Percentiles rank a stretch among this genome's conserved stretches.
These are phyloP conservation scores for Pseudonitzschia multiseries DNA, from an alignment of 108 stramenopile species.

Conservation along the genomic window DNA sequence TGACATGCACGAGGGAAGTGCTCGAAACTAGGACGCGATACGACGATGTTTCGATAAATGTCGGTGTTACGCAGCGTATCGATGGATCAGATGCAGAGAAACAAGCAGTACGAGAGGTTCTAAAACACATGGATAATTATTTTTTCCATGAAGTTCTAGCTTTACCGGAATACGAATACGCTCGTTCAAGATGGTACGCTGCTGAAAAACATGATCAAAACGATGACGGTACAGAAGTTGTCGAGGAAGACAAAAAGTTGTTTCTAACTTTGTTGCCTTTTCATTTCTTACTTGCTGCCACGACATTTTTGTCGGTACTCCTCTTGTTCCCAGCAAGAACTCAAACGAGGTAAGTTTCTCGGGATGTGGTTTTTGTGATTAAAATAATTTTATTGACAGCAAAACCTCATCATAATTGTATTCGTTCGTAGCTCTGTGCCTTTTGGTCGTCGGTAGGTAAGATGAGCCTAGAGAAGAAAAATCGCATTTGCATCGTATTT, in stretches of 20 bases:
- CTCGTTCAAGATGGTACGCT: slow-evolving; percentile 55
- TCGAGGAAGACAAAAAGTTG: background rate
- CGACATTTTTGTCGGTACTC: background rate
- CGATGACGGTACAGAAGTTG: background rate
- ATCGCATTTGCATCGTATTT: slow-evolving; percentile 6
- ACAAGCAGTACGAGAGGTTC: slow-evolving; percentile 42
- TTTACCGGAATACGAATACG: slow-evolving; percentile 63
- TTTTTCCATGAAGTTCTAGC: slow-evolving; percentile 63
- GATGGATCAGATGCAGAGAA: slow-evolving; percentile 67
- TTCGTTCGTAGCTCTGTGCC: slow-evolving; percentile 45
- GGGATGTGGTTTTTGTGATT: no score
- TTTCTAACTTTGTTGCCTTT: background rate
- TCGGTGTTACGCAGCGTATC: slow-evolving; percentile 48
- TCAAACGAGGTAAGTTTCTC: slow-evolving; percentile 31
- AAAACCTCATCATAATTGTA: background rate
- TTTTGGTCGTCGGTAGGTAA: slow-evolving; percentile 67
- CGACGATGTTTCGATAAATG: slow-evolving; percentile 26
- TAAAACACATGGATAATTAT: slow-evolving; percentile 61
- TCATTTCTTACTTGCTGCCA: background rate
- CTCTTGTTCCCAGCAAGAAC: slow-evolving; percentile 46
- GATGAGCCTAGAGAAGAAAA: background rate
- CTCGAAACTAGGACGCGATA: slow-evolving; percentile 10
- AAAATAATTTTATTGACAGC: background rate
- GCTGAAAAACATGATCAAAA: background rate
- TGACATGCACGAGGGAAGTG: slow-evolving; percentile 15